Conservation (phyloP, 1,284 basidiomycete species). For the Apiotrichum gamsii region DNA sequence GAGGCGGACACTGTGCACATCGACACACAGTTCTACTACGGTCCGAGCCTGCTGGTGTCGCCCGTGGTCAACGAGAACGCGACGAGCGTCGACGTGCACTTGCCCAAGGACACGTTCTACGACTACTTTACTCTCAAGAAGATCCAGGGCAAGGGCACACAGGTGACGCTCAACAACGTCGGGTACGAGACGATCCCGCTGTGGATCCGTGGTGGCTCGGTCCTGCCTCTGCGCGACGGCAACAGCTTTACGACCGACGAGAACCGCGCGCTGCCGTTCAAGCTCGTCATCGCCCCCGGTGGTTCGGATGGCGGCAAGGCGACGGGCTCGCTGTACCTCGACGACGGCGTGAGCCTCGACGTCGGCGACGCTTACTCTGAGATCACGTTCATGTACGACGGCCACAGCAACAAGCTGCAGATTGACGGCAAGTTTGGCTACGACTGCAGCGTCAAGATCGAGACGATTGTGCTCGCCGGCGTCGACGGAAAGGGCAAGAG, state of each 20-base stretch:
- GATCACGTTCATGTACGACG: slow-evolving; percentile 50
- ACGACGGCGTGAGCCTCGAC: slow-evolving; percentile 55
- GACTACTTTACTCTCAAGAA: slow-evolving; percentile 66
- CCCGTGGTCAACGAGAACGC: slow-evolving; percentile 62
- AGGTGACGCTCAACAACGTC: slow-evolving; percentile 35
- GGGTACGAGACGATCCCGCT: slow-evolving; percentile 57
- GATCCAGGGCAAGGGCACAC: slow-evolving; percentile 45
- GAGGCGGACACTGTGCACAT: slow-evolving; percentile 60
- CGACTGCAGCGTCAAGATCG: slow-evolving; percentile 12
- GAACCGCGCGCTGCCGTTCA: slow-evolving; percentile 55
- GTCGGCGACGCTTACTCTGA: slow-evolving; percentile 48
- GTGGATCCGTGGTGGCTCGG: slow-evolving; percentile 58
- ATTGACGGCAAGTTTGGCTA: slow-evolving; percentile 55
- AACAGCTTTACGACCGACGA: slow-evolving; percentile 58
- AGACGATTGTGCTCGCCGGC: slow-evolving; percentile 20
- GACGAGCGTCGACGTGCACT: slow-evolving; percentile 50
- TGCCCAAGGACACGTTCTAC: slow-evolving; percentile 54
- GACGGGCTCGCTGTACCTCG: slow-evolving; percentile 56
- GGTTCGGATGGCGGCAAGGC: slow-evolving; percentile 51
- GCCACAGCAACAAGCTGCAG: slow-evolving; percentile 48
- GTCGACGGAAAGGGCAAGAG: slow-evolving; percentile 11
- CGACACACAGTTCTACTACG: slow-evolving; percentile 66
- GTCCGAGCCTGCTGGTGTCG: slow-evolving; percentile 62
- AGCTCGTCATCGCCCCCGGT: slow-evolving; percentile 55
- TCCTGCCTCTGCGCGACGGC: slow-evolving; percentile 55